Conservation (phyloP, 305 asterid genomes). For the Coffea humblotiana region DNA sequence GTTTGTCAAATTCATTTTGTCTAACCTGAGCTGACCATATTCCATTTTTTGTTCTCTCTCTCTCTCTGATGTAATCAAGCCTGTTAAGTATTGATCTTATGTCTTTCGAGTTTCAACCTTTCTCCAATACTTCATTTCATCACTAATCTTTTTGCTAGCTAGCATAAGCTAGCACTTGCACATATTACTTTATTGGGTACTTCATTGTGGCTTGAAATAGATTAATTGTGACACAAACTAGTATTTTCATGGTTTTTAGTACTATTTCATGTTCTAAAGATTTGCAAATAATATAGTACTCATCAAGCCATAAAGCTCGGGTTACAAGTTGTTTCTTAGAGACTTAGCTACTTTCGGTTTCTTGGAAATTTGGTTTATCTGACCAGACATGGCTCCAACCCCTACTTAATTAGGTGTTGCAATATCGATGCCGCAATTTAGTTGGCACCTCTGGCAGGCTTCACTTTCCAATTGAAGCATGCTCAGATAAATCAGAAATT, state of each 20-base stretch:
- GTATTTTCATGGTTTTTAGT: not conserved
- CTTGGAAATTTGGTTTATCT: not conserved
- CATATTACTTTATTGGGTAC: not conserved
- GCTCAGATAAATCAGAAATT: not conserved
- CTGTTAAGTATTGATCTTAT: not conserved
- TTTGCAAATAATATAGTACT: not conserved
- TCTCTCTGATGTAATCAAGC: not conserved
- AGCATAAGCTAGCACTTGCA: not conserved
- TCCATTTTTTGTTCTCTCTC: not conserved
- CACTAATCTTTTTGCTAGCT: not conserved
- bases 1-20: not conserved
- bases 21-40: not conserved
- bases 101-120: not conserved
- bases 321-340: not conserved
- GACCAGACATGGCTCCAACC: not conserved
- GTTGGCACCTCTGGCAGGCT: not conserved
- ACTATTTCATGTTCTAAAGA: not conserved
- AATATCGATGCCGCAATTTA: not conserved
- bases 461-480: not conserved
- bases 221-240: not conserved
- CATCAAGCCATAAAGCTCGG: not conserved
- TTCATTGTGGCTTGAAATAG: not conserved
- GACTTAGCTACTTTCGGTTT: not conserved
- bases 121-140: not conserved
- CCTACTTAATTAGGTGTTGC: not conserved